A percentile compares a stretch with the other conserved stretches of the same genome.
These are phyloP conservation scores for Bipolaris sorokiniana DNA, from an alignment of 2,329 filamentous ascomycete genomes.

Conservation along the genomic window DNA sequence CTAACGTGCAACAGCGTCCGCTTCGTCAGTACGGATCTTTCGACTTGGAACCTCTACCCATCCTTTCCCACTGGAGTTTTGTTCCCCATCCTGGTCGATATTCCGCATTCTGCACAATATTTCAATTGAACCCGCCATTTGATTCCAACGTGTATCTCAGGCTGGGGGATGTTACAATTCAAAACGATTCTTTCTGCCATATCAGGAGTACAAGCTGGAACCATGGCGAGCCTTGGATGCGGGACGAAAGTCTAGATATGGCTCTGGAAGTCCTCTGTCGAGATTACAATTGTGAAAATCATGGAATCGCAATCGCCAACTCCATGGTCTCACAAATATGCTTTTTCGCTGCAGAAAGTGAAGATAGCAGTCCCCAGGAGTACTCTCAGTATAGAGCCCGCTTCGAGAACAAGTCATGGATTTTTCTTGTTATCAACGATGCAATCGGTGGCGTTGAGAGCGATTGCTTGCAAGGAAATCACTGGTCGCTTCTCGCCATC, in stretches of 20 bases:
- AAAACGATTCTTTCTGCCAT: constrained; percentile 18
- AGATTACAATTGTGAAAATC: constrained; percentile 7
- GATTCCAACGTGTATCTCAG: constrained; percentile 20
- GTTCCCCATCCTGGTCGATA: constrained; percentile 22
- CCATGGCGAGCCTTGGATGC: constrained; percentile 19
- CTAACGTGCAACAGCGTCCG: constrained; percentile 6
- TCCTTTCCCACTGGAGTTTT: not conserved
- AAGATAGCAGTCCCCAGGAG: constrained; percentile 5
- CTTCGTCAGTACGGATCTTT: not conserved
- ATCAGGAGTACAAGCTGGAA: constrained; percentile 7
- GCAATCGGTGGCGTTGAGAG: constrained; percentile 12
- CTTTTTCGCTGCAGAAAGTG: constrained; percentile 3
- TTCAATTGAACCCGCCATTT: not conserved
- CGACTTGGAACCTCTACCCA: constrained; percentile 1
- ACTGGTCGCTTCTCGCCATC: constrained; percentile 33
- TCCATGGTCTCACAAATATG: constrained; percentile 23
- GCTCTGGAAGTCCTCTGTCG: constrained; percentile 25
- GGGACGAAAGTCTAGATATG: constrained; percentile 27
- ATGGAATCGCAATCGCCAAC: constrained; percentile 27
- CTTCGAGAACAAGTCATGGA: constrained; percentile 27
- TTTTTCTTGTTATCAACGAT: constrained; percentile 37
- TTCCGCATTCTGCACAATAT: constrained; percentile 2
- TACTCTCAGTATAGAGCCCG: constrained; percentile 16
- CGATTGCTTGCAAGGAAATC: constrained; percentile 16
- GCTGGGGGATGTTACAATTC: constrained; percentile 17